Evolutionary conservation across 148 eudicot genomes (phyloP), one percentile per base, ranked within the genome.

Genomic region (Tetragonia tetragonoides): DNA sequence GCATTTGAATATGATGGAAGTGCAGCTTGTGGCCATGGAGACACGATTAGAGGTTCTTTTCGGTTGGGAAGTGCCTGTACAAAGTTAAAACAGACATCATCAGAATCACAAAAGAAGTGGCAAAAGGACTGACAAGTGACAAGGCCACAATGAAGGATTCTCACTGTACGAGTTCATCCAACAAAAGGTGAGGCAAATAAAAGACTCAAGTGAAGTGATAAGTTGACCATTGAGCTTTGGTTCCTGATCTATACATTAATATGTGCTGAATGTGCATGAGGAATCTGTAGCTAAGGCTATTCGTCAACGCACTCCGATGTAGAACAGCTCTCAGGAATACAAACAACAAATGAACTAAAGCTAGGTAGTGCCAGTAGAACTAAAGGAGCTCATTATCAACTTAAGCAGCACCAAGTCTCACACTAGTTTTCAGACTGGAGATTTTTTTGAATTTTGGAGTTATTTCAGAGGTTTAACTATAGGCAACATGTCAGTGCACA

Each of bases 1-100:
- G 85, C 78, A 82, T 84, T 87, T 76, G 85, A 54, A 74, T 85
- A 47, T 20, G 87, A 87, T 41, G 98, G 99, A 85, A 96, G 98
- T 69, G 92, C 89, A 81, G 92, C 77, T 62, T 68, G 79, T 64
- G 99, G 99, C 99, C 99, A 96, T 75, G 86, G 76, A 74, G 99
- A 93, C 38, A 93, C 80, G 39, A 96, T 90, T 39, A 96, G 89
- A 82, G 99, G 97, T 83, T 83, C 88, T 78, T 85, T 80, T 79
- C 93, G 81, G 71, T 85, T 80, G 61, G 99, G 99, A 17, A 96
- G 88, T 69, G 98, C 97, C 99, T 96, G 86, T 21, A 78, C 18
- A 40, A 12, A 57, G 72, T 24, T 46, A 72, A 41, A 40, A 21
- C 73, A 3, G 24, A 5, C 73, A 56, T 16, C 12, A 56, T 37